Evolutionary conservation across 2,329 filamentous ascomycete species (phyloP), one percentile per base, ranked within the genome.

Genomic region (Tolypocladium album): DNA sequence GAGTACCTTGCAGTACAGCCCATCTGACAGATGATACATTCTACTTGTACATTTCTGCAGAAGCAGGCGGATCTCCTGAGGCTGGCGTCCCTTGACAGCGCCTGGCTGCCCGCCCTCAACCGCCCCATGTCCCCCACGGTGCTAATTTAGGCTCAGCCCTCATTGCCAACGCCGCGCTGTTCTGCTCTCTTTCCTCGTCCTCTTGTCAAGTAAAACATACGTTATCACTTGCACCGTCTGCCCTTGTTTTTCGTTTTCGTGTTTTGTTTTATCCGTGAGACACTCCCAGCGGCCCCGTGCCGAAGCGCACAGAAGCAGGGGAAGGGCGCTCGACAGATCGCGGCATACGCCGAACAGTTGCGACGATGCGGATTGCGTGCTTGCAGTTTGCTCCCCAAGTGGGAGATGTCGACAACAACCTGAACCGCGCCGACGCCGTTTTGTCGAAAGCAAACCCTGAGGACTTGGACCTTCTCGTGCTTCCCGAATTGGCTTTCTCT

Each of bases 401-500:
- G 52, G 89, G 87, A 58, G 82, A 88, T 59, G 75, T 90, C 40
- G 75, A 88, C 66, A 83, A 88, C 62, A 93, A 93, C 65, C 77
- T 92, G 55, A 82, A 81, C 63, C 81, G 81, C 22, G 89, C 89
- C 62, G 85, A 92, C 64, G 72, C 78, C 0, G 78, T 92, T 4
- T 74, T 93, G 13, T 78, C 73, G 22, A 76, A 69, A 34, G 80
- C 82, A 0, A 73, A 79, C 7, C 74, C 79, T 0, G 73, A 80
- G 1, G 74, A 80, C n/a, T 55, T 92, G 1, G 88, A 91, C 68
- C 78, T 92, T 38, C 76, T 94, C 0, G 83, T 93, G 0, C 74
- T 93, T 0, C 89, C 90, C 0, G 90, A 93, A 69, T 75, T 93
- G 70, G 88, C 89, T 1, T 91, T 93, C 68, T 81, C 84, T 60